Base-by-base conservation (phyloP, 2,329 filamentous ascomycete species). In the Phoma sp. region DNA sequence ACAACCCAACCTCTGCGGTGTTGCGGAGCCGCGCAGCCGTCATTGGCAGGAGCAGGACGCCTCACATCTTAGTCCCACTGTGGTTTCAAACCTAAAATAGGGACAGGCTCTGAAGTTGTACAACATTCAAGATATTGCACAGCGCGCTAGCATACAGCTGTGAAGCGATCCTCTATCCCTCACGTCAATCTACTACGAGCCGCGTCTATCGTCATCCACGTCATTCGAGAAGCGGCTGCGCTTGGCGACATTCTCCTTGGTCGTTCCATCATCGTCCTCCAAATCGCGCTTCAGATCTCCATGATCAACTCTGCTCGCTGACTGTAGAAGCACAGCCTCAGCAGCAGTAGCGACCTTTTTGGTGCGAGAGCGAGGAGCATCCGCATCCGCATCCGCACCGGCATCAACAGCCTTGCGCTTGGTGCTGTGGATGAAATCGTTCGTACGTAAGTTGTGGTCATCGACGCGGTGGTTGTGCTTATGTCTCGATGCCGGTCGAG, bases 31-130 rank as follows among this genome's bases (percentile, higher is more conserved):
- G 22, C 22, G 22, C 4, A 24, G 22, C 22, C 51, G 35, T 40
- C 45, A 55, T 55, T 49, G 51, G 51, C 32, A 39, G 45, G 43
- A 43, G 17, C 13, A 29, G 21, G 27, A 19, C 29, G 33, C 39
- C 47, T 44, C 7, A 9, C 22, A 19, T 38, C 10, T 25, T 54
- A 35, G 44, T 22, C 21, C 32, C 39, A 40, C 27, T 9, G 29
- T 8, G 10, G 35, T 40, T 39, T 40, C 51, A 44, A 49, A 49
- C 44, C 35, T 55, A 53, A 53, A 53, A 40, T 22, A 40, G 4
- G 15, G 12, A 43, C 49, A 41, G 27, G 49, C 41, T 45, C 33
- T 24, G n/a, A 35, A 21, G 15, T 38, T 35, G 35, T 40, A 43
- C 35, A 33, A 22, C 35, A 6, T 25, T 22, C 38, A n/a, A 24